Evolutionary conservation across 257 asterid species (phyloP).

Genomic region (Nyctanthes arbortristis): DNA sequence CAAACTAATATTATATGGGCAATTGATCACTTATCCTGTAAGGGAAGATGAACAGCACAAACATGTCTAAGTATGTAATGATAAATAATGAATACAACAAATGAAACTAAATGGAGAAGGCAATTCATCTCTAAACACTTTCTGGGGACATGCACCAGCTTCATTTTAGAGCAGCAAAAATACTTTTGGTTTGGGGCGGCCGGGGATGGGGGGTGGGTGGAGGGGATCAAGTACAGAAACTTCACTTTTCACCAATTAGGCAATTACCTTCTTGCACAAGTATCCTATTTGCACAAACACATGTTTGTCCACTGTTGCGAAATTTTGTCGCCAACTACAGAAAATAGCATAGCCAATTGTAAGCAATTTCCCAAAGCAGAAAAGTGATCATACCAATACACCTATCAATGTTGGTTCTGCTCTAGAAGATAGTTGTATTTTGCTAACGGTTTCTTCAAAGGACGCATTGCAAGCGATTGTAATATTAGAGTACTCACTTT

Average conservation of each 20-base stretch:
- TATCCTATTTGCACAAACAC: slow-evolving; percentile 94
- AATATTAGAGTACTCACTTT: no score
- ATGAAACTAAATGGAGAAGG: background rate
- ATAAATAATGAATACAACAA: slow-evolving; percentile 10
- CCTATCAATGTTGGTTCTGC: no score
- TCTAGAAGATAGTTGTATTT: no score
- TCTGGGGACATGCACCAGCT: background rate
- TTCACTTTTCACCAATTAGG: slow-evolving; percentile 19
- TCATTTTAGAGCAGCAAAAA: slow-evolving; percentile 7
- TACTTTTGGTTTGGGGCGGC: no score
- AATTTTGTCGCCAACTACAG: slow-evolving; percentile 80
- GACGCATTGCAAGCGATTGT: no score
- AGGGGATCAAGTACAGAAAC: slow-evolving; percentile 15
- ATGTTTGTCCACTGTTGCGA: slow-evolving; percentile 98
- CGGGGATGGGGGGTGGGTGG: no score
- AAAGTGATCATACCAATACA: no score
- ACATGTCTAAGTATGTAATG: background rate
- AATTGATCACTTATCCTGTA: slow-evolving; percentile 39
- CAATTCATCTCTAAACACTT: background rate
- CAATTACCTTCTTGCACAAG: slow-evolving; percentile 92
- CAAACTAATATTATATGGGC: background rate
- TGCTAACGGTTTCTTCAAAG: no score
- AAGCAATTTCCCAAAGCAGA: slow-evolving; percentile 13
- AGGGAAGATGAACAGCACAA: slow-evolving; percentile 18
- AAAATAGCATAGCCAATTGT: slow-evolving; percentile 28